phyloP scores from a whole-genome alignment of 2,329 filamentous ascomycete species.

The Bipolaris cookei region DNA sequence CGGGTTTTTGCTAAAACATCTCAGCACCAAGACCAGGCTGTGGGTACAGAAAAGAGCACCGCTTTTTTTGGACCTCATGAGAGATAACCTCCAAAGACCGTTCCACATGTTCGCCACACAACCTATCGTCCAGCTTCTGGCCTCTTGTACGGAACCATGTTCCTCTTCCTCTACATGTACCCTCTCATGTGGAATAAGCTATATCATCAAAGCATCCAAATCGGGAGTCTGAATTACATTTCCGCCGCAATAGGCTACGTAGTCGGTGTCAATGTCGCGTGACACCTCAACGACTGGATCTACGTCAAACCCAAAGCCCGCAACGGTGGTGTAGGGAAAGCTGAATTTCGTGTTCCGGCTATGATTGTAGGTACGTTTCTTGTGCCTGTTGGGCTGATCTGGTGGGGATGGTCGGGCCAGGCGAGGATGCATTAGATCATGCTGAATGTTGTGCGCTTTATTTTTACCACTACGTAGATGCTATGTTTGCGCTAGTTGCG shows the following conservation, averaged over 20 bases:
- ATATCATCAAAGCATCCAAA: neutral
- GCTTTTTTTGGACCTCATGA: neutral
- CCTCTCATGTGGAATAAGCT: neutral
- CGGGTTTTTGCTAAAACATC: neutral
- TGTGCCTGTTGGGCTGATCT: constrained; percentile 43
- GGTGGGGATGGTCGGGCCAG: constrained; percentile 62
- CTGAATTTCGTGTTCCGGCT: neutral
- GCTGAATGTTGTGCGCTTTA: constrained; percentile 56
- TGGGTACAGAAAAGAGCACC: neutral
- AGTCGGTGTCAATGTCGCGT: neutral
- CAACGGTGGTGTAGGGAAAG: neutral
- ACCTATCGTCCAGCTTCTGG: neutral
- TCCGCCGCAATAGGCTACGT: neutral
- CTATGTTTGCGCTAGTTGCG: neutral
- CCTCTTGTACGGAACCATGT: neutral
- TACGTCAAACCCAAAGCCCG: neutral
- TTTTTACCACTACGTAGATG: constrained; percentile 51
- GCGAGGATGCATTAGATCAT: constrained; percentile 60
- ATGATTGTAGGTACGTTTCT: constrained; percentile 17
- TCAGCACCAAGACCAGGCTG: neutral
- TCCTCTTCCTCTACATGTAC: neutral
- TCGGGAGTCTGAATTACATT: constrained; percentile 12
- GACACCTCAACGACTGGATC: neutral
- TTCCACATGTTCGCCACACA: neutral
- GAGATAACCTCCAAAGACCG: neutral